Evolutionary conservation across 306 rosid species (phyloP).

Genomic region (Mucuna pruriens): DNA sequence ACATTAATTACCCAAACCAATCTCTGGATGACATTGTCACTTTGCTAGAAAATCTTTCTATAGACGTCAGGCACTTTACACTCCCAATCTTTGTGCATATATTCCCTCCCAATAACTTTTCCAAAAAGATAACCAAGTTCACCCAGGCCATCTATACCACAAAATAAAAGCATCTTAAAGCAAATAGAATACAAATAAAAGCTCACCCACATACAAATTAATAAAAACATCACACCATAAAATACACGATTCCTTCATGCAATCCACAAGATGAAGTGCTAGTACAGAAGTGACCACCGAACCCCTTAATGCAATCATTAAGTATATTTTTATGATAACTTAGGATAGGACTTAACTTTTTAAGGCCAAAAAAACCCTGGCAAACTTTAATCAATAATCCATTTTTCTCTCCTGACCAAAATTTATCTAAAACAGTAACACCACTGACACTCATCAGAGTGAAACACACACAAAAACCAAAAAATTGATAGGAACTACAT

Average conservation of each 20-base stretch:
- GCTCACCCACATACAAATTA: conserved; percentile 15
- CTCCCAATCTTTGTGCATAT: conserved; percentile 65
- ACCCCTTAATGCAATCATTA: conserved; percentile 31
- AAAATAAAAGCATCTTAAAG: conserved; percentile 54
- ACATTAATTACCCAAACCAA: conserved; percentile 44
- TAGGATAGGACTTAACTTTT: conserved; percentile 19
- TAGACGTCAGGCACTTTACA: conserved; percentile 62
- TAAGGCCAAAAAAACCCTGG: neutral
- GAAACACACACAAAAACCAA: conserved; percentile 15
- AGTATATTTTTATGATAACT: neutral
- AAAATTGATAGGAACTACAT: conserved; percentile 10
- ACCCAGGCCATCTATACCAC: conserved; percentile 51
- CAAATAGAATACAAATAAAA: conserved; percentile 41
- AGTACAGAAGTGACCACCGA: neutral
- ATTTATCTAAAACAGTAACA: conserved; percentile 28
- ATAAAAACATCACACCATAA: conserved; percentile 28
- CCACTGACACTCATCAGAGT: neutral
- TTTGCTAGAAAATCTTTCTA: conserved; percentile 56
- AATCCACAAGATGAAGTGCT: neutral
- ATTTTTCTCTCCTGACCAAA: conserved; percentile 3
- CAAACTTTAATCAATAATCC: neutral
- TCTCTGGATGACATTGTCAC: conserved; percentile 41
- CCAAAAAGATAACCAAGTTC: conserved; percentile 53
- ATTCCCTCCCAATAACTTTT: conserved; percentile 74
- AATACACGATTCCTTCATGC: conserved; percentile 26